A percentile compares a stretch with the other conserved stretches of the same genome.
phyloP scores from a whole-genome alignment of 306 rosid genomes.

The Prunus mume region DNA sequence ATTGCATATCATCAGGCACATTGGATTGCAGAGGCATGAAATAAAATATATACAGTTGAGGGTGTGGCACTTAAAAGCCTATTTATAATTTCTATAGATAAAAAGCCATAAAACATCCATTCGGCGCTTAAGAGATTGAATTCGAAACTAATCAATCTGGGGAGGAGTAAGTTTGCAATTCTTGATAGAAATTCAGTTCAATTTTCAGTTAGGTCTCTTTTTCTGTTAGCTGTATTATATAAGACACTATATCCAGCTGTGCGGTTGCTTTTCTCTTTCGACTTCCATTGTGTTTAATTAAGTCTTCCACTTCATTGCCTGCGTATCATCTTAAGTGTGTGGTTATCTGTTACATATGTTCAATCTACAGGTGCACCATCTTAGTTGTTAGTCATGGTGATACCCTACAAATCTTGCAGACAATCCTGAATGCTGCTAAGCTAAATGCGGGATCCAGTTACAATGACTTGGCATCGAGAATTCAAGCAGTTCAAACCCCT shows the following conservation, averaged over 20 bases:
- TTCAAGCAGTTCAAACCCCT: slow-evolving; percentile 48
- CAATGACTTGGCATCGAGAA: slow-evolving; percentile 38
- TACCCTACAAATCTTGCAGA: slow-evolving; percentile 78
- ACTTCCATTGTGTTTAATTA: neutral
- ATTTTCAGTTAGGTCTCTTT: neutral
- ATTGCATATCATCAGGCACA: neutral
- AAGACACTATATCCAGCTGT: neutral
- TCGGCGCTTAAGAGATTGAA: neutral
- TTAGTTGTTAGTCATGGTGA: slow-evolving; percentile 90
- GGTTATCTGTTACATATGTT: neutral
- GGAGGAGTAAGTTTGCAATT: neutral
- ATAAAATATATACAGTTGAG: neutral
- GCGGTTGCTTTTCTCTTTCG: neutral
- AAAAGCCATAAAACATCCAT: neutral
- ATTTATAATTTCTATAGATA: neutral
- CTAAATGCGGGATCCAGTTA: slow-evolving; percentile 30
- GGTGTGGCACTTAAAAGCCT: neutral
- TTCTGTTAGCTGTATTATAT: neutral
- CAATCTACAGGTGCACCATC: slow-evolving; percentile 55
- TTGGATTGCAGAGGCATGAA: neutral
- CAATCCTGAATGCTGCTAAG: slow-evolving; percentile 55
- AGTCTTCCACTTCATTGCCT: neutral
- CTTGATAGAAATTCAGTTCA: neutral
- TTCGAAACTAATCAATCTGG: neutral
- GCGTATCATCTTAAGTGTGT: neutral